Percentiles rank a stretch among this genome's conserved stretches.
These are phyloP conservation scores for Colletotrichum chlorophyti DNA, from an alignment of 2,329 filamentous ascomycete species.

Conservation along the genomic window DNA sequence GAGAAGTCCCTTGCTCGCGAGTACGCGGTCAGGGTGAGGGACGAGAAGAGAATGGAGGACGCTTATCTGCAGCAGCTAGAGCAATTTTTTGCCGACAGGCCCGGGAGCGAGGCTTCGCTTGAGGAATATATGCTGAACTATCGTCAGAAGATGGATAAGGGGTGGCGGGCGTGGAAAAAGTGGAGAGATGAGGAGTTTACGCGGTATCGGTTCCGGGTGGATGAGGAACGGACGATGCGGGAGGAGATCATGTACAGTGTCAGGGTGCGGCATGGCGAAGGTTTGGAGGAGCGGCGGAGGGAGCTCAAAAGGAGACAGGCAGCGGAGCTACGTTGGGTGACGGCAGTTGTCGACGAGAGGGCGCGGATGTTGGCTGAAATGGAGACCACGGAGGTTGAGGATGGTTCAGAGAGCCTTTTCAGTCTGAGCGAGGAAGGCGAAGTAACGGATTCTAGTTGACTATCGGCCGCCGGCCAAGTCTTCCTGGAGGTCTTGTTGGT, in stretches of 20 bases:
- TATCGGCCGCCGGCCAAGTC: too few species aligned
- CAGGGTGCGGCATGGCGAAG: constrained; percentile 38
- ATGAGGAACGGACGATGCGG: constrained; percentile 47
- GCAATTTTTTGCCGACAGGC: constrained; percentile 41
- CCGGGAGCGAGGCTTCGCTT: constrained; percentile 35
- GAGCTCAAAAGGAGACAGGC: constrained; percentile 41
- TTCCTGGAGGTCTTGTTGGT: too few species aligned
- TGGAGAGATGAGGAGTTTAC: constrained; percentile 49
- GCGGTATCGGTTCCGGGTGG: constrained; percentile 41
- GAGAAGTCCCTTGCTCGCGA: constrained; percentile 47
- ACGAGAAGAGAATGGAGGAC: constrained; percentile 52
- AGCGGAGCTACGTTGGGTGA: constrained; percentile 56
- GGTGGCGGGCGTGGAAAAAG: constrained; percentile 47
- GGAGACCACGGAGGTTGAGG: constrained; percentile 52
- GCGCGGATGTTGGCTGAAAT: constrained; percentile 47
- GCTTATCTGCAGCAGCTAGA: constrained; percentile 48
- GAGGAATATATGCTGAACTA: constrained; percentile 42
- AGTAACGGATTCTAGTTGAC: too few species aligned
- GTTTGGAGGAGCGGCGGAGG: constrained; percentile 35
- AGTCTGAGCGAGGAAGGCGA: not conserved
- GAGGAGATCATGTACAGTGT: constrained; percentile 51
- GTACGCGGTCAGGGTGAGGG: constrained; percentile 45
- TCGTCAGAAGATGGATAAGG: constrained; percentile 48
- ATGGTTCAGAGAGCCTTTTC: constrained; percentile 22
- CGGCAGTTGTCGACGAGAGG: constrained; percentile 52